These are phyloP conservation scores for Xanthoceras sorbifolium DNA, from an alignment of 345 rosid genomes.

Conservation along the genomic window DNA sequence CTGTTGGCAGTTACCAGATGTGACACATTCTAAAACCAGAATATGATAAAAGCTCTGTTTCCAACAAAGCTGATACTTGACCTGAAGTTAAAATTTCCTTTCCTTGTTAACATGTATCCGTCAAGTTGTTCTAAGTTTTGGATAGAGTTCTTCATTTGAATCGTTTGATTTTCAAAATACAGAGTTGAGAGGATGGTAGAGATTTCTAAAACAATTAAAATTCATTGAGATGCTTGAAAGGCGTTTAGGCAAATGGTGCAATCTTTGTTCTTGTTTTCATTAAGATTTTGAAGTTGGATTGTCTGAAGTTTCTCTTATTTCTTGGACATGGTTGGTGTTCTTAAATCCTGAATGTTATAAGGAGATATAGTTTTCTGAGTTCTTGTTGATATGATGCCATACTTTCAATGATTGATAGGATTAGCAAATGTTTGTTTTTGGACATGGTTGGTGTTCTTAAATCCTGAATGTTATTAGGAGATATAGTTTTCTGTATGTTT, in stretches of 20 bases:
- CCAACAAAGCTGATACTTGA: neutral
- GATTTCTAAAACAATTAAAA: neutral
- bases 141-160: neutral
- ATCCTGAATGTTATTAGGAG: no score
- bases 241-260: neutral
- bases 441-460: no score
- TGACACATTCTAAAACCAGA: neutral
- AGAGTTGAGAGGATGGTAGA: neutral
- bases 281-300: neutral
- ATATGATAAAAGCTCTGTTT: conserved; percentile 1
- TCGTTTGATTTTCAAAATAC: neutral
- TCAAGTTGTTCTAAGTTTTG: neutral
- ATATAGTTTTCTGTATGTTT: neutral
- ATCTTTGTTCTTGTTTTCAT: neutral
- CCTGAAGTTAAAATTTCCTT: neutral
- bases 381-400: conserved; percentile 1
- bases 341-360: neutral
- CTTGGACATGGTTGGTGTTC: neutral
- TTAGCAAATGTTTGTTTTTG: neutral
- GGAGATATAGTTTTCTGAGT: neutral
- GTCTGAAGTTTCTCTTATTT: neutral
- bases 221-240: neutral
- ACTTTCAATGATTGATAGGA: neutral
- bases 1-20: neutral
- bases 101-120: neutral